Percentiles rank a stretch among this genome's conserved stretches.
These are phyloP conservation scores for Alternaria dauci DNA, from an alignment of 2,329 filamentous ascomycete genomes.

Conservation along the genomic window DNA sequence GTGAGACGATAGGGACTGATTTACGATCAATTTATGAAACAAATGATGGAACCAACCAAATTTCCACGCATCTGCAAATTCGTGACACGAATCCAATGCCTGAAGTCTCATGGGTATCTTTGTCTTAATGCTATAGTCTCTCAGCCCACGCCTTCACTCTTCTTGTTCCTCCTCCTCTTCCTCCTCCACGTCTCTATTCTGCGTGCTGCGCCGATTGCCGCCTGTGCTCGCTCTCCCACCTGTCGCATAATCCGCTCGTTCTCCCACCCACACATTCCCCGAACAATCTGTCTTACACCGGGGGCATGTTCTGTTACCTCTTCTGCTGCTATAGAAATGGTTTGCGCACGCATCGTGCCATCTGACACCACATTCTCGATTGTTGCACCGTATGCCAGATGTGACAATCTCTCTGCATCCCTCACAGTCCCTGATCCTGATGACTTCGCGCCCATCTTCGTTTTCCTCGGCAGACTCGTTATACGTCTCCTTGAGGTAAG, in stretches of 20 bases:
- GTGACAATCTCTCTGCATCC: conserved; percentile 93
- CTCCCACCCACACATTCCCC: conserved; percentile 62
- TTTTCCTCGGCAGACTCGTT: conserved; percentile 71
- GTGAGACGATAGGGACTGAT: conserved; percentile 1
- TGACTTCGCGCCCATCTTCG: conserved; percentile 62
- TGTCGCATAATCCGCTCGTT: conserved; percentile 35
- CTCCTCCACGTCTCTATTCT: conserved; percentile 7
- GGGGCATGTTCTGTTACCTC: conserved; percentile 39
- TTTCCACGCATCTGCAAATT: background rate
- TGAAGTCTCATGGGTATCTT: conserved; percentile 8
- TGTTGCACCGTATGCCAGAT: conserved; percentile 54
- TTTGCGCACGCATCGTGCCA: conserved; percentile 49
- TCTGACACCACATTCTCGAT: conserved; percentile 39
- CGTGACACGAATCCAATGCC: background rate
- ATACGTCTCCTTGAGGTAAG: conserved; percentile 88
- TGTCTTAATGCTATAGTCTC: background rate
- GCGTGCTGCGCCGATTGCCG: conserved; percentile 8
- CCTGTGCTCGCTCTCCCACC: conserved; percentile 17
- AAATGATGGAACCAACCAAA: background rate
- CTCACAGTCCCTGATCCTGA: conserved; percentile 82
- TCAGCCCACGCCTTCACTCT: conserved; percentile 14
- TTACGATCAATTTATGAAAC: background rate
- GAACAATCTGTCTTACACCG: conserved; percentile 42
- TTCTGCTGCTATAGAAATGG: conserved; percentile 37
- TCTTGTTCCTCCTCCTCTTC: conserved; percentile 9